Evolutionary conservation across 352 stramenopile genomes (phyloP).

Genomic region (Blastocystis sp.): DNA sequence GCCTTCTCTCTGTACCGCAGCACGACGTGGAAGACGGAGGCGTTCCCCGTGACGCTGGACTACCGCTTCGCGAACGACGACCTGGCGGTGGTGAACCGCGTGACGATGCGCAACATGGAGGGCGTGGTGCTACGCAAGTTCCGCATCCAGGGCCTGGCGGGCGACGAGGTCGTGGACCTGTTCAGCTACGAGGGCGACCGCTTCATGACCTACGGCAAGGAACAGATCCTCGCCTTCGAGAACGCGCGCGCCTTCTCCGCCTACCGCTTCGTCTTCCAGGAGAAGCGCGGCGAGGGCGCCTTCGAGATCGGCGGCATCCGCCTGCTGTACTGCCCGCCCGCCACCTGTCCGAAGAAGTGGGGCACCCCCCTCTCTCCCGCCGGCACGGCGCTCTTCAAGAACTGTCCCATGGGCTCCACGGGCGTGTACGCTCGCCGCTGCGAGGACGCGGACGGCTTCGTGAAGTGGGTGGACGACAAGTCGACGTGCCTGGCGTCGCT

Average conservation of each 20-base stretch:
- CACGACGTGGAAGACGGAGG: background rate
- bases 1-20: background rate
- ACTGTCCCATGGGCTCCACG: conserved; percentile 1
- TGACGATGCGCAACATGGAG: background rate
- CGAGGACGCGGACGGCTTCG: background rate
- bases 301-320: background rate
- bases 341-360: conserved; percentile 2
- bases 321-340: background rate
- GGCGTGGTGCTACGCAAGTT: background rate
- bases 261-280: conserved; percentile 11
- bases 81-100: background rate
- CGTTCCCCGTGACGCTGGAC: background rate
- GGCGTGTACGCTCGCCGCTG: background rate
- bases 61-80: background rate
- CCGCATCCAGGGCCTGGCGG: background rate
- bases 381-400: background rate
- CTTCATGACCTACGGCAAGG: background rate
- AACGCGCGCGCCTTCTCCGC: background rate
- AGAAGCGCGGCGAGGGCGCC: background rate
- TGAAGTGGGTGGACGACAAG: conserved; percentile 6
- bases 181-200: background rate
- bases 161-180: background rate
- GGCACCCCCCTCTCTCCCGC: background rate
- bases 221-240: background rate
- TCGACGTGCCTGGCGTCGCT: background rate